Conservation (phyloP, 768 basidiomycete species). For the Serendipita indica region DNA sequence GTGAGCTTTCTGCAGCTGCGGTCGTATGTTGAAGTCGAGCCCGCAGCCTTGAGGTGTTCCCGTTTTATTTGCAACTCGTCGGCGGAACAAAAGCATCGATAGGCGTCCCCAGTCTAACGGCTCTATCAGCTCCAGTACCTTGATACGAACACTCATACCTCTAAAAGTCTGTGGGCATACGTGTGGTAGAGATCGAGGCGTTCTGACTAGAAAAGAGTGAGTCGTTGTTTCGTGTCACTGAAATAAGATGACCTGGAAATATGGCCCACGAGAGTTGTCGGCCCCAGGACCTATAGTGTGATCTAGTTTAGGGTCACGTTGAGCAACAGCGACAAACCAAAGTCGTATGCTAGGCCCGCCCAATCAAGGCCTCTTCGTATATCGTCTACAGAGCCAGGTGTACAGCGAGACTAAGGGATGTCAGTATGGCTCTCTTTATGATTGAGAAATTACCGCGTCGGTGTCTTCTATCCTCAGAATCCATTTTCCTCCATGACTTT, state of each 20-base stretch:
- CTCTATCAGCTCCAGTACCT: neutral
- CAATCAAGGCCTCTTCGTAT: constrained; percentile 66
- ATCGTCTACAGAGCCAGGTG: constrained; percentile 72
- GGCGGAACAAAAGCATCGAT: constrained; percentile 85
- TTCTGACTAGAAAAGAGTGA: constrained; percentile 52
- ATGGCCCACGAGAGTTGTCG: constrained; percentile 66
- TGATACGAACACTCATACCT: constrained; percentile 36
- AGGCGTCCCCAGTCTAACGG: constrained; percentile 67
- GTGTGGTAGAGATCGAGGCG: constrained; percentile 69
- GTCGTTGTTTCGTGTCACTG: neutral
- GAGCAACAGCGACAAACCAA: constrained; percentile 38
- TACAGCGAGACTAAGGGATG: constrained; percentile 52
- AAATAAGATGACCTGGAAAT: constrained; percentile 49
- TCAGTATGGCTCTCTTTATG: neutral
- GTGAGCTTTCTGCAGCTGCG: constrained; percentile 74
- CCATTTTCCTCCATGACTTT: constrained; percentile 75
- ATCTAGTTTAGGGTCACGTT: neutral
- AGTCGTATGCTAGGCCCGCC: constrained; percentile 86
- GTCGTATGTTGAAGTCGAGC: constrained; percentile 77
- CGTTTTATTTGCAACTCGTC: constrained; percentile 54
- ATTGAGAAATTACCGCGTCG: constrained; percentile 43
- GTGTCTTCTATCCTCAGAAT: constrained; percentile 91
- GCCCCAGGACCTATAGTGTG: constrained; percentile 51
- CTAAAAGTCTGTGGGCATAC: constrained; percentile 59
- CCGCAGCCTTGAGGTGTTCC: constrained; percentile 50